Conservation (phyloP, 208 protist species). For the Trichomonas vaginalis region DNA sequence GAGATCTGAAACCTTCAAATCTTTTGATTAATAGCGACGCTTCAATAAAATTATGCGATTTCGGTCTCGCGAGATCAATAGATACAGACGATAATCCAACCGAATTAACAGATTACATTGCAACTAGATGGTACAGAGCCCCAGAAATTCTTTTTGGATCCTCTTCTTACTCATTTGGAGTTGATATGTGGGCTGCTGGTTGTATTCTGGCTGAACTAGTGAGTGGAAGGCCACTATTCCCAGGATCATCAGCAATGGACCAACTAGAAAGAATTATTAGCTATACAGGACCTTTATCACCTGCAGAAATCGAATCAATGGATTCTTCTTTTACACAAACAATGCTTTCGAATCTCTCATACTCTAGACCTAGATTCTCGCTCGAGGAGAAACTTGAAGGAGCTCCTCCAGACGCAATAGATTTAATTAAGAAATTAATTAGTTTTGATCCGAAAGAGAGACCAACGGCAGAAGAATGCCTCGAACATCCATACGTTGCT, state of each 20-base stretch:
- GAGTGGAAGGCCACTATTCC: slow-evolving; percentile 26
- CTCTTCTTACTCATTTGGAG: not conserved
- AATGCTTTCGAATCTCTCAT: not conserved
- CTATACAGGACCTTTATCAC: not conserved
- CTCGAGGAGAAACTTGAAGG: slow-evolving; percentile 2
- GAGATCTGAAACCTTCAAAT: slow-evolving; percentile 85
- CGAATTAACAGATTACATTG: slow-evolving; percentile 41
- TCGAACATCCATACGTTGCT: not conserved
- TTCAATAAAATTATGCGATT: slow-evolving; percentile 86
- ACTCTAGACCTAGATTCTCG: not conserved
- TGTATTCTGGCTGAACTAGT: slow-evolving; percentile 37
- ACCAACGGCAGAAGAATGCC: not conserved
- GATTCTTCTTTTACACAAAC: not conserved
- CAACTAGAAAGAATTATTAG: slow-evolving; percentile 21
- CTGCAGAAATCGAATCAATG: not conserved
- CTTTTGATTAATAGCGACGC: slow-evolving; percentile 76
- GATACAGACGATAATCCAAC: not conserved
- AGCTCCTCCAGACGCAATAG: not conserved
- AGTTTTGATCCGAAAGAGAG: not conserved
- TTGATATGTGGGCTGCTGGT: slow-evolving; percentile 34
- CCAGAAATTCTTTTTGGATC: slow-evolving; percentile 20
- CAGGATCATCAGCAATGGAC: slow-evolving; percentile 26
- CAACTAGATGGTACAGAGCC: slow-evolving; percentile 30
- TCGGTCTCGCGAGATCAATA: slow-evolving; percentile 59
- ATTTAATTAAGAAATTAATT: not conserved